Evolutionary conservation across 1,284 basidiomycete genomes (phyloP).

Genomic region (Schizophyllum amplum): DNA sequence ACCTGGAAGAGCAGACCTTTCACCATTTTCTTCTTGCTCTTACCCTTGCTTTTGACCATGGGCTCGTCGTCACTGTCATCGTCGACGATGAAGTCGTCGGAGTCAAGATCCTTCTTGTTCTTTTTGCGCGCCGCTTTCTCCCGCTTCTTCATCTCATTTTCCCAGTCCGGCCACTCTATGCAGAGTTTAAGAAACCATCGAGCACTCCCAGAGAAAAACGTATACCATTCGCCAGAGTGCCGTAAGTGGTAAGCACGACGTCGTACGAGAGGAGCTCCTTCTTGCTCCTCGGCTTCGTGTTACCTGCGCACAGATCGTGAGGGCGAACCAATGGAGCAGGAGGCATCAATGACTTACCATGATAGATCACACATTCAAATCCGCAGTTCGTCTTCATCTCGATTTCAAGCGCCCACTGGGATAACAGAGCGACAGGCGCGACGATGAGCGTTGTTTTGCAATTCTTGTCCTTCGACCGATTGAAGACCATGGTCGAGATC

Average conservation of each 20-base stretch:
- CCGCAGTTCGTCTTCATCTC: slow-evolving; percentile 41
- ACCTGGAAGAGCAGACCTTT: slow-evolving; percentile 40
- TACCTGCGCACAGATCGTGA: slow-evolving; percentile 19
- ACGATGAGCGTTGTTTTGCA: slow-evolving; percentile 49
- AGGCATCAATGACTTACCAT: slow-evolving; percentile 27
- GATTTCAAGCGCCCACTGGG: slow-evolving; percentile 54
- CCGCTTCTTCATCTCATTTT: slow-evolving; percentile 33
- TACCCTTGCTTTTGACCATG: slow-evolving; percentile 20
- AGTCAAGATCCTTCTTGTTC: slow-evolving; percentile 26
- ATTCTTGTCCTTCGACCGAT: slow-evolving; percentile 31
- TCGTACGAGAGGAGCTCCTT: slow-evolving; percentile 41
- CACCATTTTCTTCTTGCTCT: slow-evolving; percentile 24
- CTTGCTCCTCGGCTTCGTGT: slow-evolving; percentile 33
- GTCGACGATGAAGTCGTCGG: slow-evolving; percentile 32
- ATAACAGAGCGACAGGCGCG: slow-evolving; percentile 45
- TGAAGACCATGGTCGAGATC: slow-evolving; percentile 40
- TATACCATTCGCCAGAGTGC: slow-evolving; percentile 22
- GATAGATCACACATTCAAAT: slow-evolving; percentile 45
- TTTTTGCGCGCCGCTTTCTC: slow-evolving; percentile 19
- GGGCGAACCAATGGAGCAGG: not conserved
- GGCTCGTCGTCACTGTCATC: slow-evolving; percentile 24
- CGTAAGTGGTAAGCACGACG: slow-evolving; percentile 49
- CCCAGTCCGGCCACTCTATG: slow-evolving; percentile 47
- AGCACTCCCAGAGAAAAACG: slow-evolving; percentile 1
- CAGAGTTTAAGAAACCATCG: slow-evolving; percentile 2